Evolutionary conservation across 345 rosid species (phyloP).

Genomic region (Mercurialis annua): DNA sequence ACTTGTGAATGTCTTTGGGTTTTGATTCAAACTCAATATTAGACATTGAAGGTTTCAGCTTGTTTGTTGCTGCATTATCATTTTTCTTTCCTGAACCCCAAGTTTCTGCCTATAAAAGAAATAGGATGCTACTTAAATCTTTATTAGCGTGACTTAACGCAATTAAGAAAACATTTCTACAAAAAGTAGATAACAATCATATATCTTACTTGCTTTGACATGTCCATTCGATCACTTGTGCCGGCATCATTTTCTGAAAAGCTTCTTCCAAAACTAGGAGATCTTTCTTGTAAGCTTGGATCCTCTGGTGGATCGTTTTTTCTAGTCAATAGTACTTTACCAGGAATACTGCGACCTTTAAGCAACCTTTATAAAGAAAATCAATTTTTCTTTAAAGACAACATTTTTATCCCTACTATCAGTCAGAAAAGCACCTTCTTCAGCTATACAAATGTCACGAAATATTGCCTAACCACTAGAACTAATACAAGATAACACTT

Average conservation of each 20-base stretch:
- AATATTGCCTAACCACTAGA: neutral
- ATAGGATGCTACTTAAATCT: slow-evolving; percentile 10
- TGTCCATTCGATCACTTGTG: slow-evolving; percentile 45
- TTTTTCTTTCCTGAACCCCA: slow-evolving; percentile 36
- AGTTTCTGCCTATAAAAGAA: slow-evolving; percentile 45
- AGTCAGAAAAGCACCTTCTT: neutral
- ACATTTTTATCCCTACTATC: neutral
- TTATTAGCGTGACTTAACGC: neutral
- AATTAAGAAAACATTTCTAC: neutral
- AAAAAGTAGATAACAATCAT: neutral
- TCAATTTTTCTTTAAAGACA: neutral
- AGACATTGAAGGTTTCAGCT: slow-evolving; percentile 45
- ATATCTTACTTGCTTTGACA: slow-evolving; percentile 45
- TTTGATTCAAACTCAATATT: slow-evolving; percentile 45
- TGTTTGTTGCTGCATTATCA: slow-evolving; percentile 38
- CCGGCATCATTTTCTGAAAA: slow-evolving; percentile 69
- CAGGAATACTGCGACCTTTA: slow-evolving; percentile 88
- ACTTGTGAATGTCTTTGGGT: slow-evolving; percentile 50
- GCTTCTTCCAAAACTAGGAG: slow-evolving; percentile 69
- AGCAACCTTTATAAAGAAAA: slow-evolving; percentile 46
- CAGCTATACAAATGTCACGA: slow-evolving; percentile 3
- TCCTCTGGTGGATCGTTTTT: slow-evolving; percentile 61
- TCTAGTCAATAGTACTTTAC: slow-evolving; percentile 78
- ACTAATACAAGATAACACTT: neutral
- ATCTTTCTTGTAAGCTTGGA: slow-evolving; percentile 35